Conservation (phyloP, 352 stramenopile species). For the Phytopythium oedochilum region DNA sequence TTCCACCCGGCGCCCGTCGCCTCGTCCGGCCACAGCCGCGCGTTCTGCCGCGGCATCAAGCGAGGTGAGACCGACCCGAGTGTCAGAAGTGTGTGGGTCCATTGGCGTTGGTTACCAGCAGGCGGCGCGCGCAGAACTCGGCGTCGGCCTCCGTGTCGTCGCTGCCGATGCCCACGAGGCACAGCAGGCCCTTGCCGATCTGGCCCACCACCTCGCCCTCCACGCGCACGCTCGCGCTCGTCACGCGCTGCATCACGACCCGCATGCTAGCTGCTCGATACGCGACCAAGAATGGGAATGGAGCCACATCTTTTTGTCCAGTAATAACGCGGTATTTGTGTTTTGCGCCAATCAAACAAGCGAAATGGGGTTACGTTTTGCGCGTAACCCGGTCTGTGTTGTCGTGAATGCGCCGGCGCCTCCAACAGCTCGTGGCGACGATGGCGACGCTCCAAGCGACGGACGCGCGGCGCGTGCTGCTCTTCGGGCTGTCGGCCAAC, state of each 20-base stretch:
- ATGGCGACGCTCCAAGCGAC: neutral
- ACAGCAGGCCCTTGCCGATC: constrained; percentile 76
- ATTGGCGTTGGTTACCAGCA: too few relatives aligned
- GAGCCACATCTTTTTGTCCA: constrained; percentile 14
- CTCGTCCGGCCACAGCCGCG: constrained; percentile 70
- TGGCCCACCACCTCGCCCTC: constrained; percentile 68
- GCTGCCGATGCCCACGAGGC: constrained; percentile 68
- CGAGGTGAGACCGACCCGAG: too few relatives aligned
- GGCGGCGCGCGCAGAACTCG: constrained; percentile 72
- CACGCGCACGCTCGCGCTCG: constrained; percentile 72
- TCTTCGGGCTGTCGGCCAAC: constrained; percentile 86
- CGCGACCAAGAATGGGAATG: too few relatives aligned
- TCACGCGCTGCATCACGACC: constrained; percentile 78
- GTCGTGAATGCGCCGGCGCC: neutral
- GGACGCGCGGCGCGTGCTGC: constrained; percentile 43
- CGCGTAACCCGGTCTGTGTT: neutral
- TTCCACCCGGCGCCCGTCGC: constrained; percentile 48
- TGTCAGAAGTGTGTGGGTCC: too few relatives aligned
- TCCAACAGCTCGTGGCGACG: neutral
- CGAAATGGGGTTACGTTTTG: neutral
- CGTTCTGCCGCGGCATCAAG: constrained; percentile 54
- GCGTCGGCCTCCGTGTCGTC: constrained; percentile 81
- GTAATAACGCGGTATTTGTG: constrained; percentile 1
- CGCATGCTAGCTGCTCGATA: constrained; percentile 33
- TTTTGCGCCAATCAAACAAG: constrained; percentile 15